Base-by-base conservation (phyloP, 768 basidiomycete species). In the Lactifluus pinguis region DNA sequence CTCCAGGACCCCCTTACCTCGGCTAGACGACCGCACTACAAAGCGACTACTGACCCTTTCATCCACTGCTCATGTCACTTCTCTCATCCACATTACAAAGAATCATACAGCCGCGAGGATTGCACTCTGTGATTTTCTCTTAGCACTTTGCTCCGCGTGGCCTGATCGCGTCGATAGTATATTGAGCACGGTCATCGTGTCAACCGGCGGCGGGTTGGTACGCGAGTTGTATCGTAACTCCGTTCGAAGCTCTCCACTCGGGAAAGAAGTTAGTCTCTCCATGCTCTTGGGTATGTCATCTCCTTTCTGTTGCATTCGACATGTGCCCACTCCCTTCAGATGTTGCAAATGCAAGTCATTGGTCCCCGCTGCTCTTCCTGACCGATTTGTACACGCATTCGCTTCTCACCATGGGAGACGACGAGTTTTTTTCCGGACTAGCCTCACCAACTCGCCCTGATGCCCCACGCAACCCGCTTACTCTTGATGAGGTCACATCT, bases 331-430 rank as follows among this genome's bases (percentile, higher is more conserved):
- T 52, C 52, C 41, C 14, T 56, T 15, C 57, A 80, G 85, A 85
- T 61, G 71, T 78, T 0, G 69, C 74, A 1, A 73, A 81, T 55
- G 74, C 73, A 0, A 29, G 71, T 0, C 71, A 76, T 10, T 93
- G 89, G 83, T 79, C 85, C 0, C 77, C 88, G 2, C 72, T 98
- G 1, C 74, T 98, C 8, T 80, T 97, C 57, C 80, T 95, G 8
- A 79, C 83, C 1, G 87, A 95, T 53, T 71, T 97, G 11, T 95
- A 97, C 72, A 80, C 84, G 2, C 89, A 95, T 61, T 82, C 85
- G 1, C 80, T 98, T 36, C 77, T 92, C 36, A 93, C 93, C 0
- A 90, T 98, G 80, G 91, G 91, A 1, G 97, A 99, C 67, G 95
- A 98, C 72, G 97, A 98, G 70, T 98, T 98, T 75, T 97, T 97